These are phyloP conservation scores for Globisporangium echinulatum DNA, from an alignment of 352 stramenopile species.

Conservation along the genomic window DNA sequence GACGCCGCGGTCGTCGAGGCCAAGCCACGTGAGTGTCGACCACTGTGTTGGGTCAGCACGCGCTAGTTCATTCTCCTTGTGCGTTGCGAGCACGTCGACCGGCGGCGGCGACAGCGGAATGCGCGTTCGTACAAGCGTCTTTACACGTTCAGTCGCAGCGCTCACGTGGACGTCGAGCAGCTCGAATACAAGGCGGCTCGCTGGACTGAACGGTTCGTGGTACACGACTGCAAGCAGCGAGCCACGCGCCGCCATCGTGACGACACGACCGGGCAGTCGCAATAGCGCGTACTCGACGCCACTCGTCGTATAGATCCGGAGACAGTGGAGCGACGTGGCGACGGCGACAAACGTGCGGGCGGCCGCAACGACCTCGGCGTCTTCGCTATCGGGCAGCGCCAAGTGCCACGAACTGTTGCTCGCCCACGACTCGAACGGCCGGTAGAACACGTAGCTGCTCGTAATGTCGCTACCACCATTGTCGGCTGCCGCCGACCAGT, in stretches of 20 bases:
- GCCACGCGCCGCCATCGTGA: conserved; percentile 62
- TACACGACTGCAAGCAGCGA: conserved; percentile 65
- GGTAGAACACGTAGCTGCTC: conserved; percentile 75
- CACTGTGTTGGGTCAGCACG: conserved; percentile 38
- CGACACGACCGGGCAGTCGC: conserved; percentile 53
- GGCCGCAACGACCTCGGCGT: conserved; percentile 61
- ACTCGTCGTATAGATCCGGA: conserved; percentile 70
- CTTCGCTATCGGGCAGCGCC: conserved; percentile 55
- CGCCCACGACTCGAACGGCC: conserved; percentile 78
- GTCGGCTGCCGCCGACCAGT: conserved; percentile 16
- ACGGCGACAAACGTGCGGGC: conserved; percentile 69
- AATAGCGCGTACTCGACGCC: conserved; percentile 58
- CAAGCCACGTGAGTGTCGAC: conserved; percentile 63
- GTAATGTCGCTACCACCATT: conserved; percentile 30
- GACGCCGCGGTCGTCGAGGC: conserved; percentile 68
- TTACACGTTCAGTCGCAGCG: conserved; percentile 34
- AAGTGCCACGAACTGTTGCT: conserved; percentile 78
- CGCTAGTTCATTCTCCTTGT: conserved; percentile 53
- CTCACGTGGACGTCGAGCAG: conserved; percentile 41
- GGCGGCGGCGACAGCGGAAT: conserved; percentile 55
- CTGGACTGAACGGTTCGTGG: conserved; percentile 33
- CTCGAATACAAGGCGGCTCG: conserved; percentile 31
- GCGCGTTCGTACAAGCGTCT: conserved; percentile 31
- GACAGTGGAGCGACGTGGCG: conserved; percentile 56
- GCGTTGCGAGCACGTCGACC: conserved; percentile 59